Evolutionary conservation across 1,284 basidiomycete species (phyloP), one percentile per base, ranked within the genome.

Genomic region (Trichosporon sp.): DNA sequence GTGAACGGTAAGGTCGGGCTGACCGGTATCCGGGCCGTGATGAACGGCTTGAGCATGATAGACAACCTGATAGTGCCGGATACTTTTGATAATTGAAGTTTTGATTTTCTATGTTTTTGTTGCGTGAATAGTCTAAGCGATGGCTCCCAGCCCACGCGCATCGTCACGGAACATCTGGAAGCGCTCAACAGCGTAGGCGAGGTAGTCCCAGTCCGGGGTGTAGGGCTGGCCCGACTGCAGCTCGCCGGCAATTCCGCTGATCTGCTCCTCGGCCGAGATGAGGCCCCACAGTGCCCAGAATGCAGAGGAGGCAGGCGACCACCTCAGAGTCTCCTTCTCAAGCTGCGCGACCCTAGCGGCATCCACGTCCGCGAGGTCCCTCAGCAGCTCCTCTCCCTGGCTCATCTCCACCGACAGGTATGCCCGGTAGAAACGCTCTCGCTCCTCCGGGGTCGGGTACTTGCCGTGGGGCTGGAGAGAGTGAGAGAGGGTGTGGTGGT

Each of bases 231-330:
- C 49, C 14, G 49, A 60, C 33, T 70, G 67, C 52, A 59, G 63
- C 21, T 70, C 70, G 29, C 69, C 67, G 33, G 84, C 83, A 46
- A 84, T 80, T n/a, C 79, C 84, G 71, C 87, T 85, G 13, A 95
- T 74, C 72, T 90, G 87, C 72, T 94, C 92, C 69, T 87, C 86
- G 2, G 91, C 92, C 78, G 95, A 92, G 10, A 96, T 87, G 65
- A 96, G 83, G 3, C 91, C 92, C 94, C 94, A 97, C 33, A 96
- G 81, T 8, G 88, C 86, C 92, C 94, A 97, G 85, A 90, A 88
- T 7, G 86, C 91, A 72, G 93, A 91, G 27, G 89, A 89, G 4
- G 90, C 88, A 14, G 93, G 89, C 70, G 88, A 89, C 94, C 94
- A 97, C 6, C 86, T 82, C 44, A 82, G 83, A 44, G 95, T 90